Evolutionary conservation across 2,329 filamentous ascomycete species (phyloP).

Genomic region (Zymoseptoria tritici): DNA sequence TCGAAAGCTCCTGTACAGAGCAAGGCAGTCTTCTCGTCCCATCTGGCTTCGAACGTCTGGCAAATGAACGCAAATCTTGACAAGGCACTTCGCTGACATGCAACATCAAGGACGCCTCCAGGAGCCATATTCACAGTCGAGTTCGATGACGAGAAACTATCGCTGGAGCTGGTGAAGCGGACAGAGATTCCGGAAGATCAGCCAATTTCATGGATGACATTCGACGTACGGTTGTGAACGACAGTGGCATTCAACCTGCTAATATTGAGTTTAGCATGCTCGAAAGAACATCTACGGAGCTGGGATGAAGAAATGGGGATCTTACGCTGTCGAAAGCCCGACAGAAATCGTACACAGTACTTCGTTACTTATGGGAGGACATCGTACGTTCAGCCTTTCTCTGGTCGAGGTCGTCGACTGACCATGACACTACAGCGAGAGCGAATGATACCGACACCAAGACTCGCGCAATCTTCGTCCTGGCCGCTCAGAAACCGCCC

Average conservation of each 20-base stretch:
- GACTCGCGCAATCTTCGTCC: constrained; percentile 81
- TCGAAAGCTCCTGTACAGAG: too few relatives aligned
- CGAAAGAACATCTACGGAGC: constrained; percentile 83
- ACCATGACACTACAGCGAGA: constrained; percentile 43
- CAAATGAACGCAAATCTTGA: not conserved
- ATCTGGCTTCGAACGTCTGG: not conserved
- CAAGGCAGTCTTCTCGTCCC: not conserved
- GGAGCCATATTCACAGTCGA: constrained; percentile 84
- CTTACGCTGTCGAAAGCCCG: constrained; percentile 67
- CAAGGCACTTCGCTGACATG: not conserved
- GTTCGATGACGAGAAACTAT: constrained; percentile 75
- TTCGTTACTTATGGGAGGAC: constrained; percentile 67
- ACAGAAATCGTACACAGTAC: constrained; percentile 67
- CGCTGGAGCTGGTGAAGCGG: constrained; percentile 67
- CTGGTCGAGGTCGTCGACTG: not conserved
- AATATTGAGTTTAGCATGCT: constrained; percentile 50
- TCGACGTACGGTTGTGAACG: constrained; percentile 54
- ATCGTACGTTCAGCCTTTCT: too few relatives aligned
- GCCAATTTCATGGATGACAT: constrained; percentile 90
- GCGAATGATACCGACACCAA: constrained; percentile 65
- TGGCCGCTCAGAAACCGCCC: constrained; percentile 69
- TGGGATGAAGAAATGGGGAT: constrained; percentile 90
- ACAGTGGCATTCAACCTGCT: not conserved
- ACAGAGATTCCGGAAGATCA: constrained; percentile 76
- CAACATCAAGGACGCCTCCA: constrained; percentile 54